A percentile compares a stretch with the other conserved stretches of the same genome.
phyloP scores from a whole-genome alignment of 257 asterid species.

The Knoxia roxburghii region DNA sequence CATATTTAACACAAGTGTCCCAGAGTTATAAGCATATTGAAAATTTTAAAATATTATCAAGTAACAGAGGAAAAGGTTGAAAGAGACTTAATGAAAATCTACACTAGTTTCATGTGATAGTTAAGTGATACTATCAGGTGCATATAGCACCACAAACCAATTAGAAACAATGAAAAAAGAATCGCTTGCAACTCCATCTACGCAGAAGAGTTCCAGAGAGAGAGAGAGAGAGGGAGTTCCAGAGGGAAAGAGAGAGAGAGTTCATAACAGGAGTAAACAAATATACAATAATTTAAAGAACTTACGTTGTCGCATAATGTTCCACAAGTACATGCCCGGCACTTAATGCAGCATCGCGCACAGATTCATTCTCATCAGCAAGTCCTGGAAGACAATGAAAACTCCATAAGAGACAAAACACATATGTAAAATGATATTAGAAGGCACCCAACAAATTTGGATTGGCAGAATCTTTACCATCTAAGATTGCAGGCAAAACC shows the following conservation, averaged over 20 bases:
- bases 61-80: background rate
- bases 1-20: background rate
- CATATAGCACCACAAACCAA: background rate
- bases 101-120: background rate
- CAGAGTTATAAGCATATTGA: background rate
- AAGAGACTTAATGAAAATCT: background rate
- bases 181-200: background rate
- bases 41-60: background rate
- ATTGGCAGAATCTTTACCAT: constrained; percentile 40
- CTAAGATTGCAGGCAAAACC: constrained; percentile 91
- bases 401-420: background rate
- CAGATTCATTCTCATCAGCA: constrained; percentile 99
- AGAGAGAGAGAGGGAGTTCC: too few species aligned
- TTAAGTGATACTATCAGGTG: background rate
- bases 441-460: background rate
- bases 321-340: constrained; percentile 99
- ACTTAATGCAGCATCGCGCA: constrained; percentile 96
- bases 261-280: background rate
- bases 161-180: background rate
- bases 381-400: constrained; percentile 51
- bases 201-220: background rate
- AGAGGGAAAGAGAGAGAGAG: background rate
- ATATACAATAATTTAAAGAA: constrained; percentile 8
- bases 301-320: constrained; percentile 95
- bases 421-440: background rate